Evolutionary conservation across 2,329 filamentous ascomycete species (phyloP).

Genomic region (Apiospora pterosperma): DNA sequence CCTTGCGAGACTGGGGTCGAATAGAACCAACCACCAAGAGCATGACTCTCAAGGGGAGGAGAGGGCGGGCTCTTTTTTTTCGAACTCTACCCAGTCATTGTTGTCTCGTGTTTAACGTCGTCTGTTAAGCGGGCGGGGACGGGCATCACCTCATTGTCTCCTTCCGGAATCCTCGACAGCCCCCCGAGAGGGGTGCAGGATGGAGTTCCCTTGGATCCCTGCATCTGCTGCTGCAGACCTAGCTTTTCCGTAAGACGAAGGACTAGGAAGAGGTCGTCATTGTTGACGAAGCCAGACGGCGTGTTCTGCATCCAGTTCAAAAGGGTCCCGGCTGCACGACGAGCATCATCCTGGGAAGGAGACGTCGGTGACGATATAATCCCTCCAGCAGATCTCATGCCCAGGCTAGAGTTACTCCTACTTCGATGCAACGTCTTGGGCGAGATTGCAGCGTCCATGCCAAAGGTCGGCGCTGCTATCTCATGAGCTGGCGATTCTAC

Average conservation of each 20-base stretch:
- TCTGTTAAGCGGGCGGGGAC: conserved; percentile 15
- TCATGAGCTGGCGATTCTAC: conserved; percentile 51
- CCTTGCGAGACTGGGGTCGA: background rate
- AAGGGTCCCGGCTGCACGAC: conserved; percentile 75
- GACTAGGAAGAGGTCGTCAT: conserved; percentile 73
- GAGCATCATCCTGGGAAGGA: conserved; percentile 78
- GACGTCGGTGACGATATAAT: conserved; percentile 52
- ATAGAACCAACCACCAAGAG: background rate
- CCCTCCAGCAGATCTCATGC: conserved; percentile 33
- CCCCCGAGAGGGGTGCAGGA: conserved; percentile 37
- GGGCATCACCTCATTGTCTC: conserved; percentile 48
- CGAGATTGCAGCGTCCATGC: conserved; percentile 42
- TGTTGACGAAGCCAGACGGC: conserved; percentile 63
- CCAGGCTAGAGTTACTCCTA: conserved; percentile 48
- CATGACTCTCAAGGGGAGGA: background rate
- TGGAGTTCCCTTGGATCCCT: conserved; percentile 17
- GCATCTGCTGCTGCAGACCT: conserved; percentile 57
- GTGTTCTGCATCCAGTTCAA: conserved; percentile 77
- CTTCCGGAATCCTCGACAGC: conserved; percentile 53
- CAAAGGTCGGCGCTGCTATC: conserved; percentile 36
- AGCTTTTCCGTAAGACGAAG: conserved; percentile 84
- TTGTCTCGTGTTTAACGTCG: conserved; percentile 30
- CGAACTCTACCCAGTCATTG: conserved; percentile 24
- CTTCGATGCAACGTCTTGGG: conserved; percentile 46
- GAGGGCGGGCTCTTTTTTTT: too few relatives aligned